phyloP scores from a whole-genome alignment of 345 rosid species.

The Tarenaya hassleriana region DNA sequence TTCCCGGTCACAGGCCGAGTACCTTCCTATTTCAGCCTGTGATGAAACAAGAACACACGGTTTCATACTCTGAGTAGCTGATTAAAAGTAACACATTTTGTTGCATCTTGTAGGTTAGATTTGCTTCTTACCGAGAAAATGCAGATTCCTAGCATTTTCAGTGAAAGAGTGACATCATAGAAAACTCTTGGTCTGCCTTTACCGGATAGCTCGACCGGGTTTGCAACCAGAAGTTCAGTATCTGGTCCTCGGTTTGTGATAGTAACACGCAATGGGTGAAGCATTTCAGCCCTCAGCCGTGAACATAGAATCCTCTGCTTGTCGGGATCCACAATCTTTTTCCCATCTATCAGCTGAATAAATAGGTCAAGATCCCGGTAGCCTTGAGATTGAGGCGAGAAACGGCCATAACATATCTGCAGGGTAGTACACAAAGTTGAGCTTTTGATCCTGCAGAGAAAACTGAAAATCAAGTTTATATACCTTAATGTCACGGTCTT shows the following conservation, averaged over 20 bases:
- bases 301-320: conserved; percentile 45
- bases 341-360: conserved; percentile 68
- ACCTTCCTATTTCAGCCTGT: conserved; percentile 83
- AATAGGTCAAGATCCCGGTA: conserved; percentile 70
- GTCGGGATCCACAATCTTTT: conserved; percentile 60
- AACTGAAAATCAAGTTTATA: background rate
- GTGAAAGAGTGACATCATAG: conserved; percentile 68
- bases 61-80: conserved; percentile 6
- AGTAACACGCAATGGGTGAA: conserved; percentile 72
- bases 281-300: conserved; percentile 66
- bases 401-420: conserved; percentile 70
- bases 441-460: background rate
- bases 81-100: background rate
- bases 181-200: conserved; percentile 82
- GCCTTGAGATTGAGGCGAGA: conserved; percentile 43
- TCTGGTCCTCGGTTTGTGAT: conserved; percentile 72
- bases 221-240: conserved; percentile 73
- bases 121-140: conserved; percentile 61
- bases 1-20: conserved; percentile 48
- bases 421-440: conserved; percentile 15
- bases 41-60: background rate
- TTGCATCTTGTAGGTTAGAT: background rate
- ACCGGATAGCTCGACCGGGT: conserved; percentile 83
- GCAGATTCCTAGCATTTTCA: conserved; percentile 66
- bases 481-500: conserved; percentile 77